Base-by-base conservation (phyloP, 805 yeast species). In the Kodamaea hsintzibuensis region DNA sequence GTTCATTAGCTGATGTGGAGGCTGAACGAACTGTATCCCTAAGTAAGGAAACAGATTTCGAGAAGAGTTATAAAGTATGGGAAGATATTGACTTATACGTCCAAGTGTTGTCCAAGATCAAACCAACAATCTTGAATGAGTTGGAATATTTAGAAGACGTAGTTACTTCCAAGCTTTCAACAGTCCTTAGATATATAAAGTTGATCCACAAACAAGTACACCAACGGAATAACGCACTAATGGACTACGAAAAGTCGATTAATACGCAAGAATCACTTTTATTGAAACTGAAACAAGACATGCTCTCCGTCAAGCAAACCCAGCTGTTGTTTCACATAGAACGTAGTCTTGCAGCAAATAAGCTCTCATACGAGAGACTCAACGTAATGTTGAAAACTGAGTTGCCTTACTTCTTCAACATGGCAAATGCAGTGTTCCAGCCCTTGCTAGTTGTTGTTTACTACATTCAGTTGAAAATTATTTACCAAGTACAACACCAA, bases 321-420 rank as follows among this genome's bases (percentile, higher is more conserved):
- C 72, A 63, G 40, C 48, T 62, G 17, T 51, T 66, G 19, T 57
- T 55, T 47, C 52, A 56, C 49, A 51, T 68, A 59, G 56, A 71
- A 57, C 53, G 68, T 54, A 62, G 76, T 61, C 38, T 69, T 19
- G 66, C 60, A 3, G 65, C 52, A 1, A 50, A 49, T 13, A 64
- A 63, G 39, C 52, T 40, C 1, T 57, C 57, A 48, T 81, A 76
- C 58, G 74, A 76, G 1, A 47, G 55, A 9, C 56, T 73, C 37
- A 80, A 82, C 60, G 56, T 60, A 3, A 49, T 58, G 2, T 66
- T 83, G 55, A 80, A 80, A 53, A 54, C 53, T 30, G 87, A 82
- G 42, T 60, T 84, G 1, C 85, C 86, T 0, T 48, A 55, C 2
- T 77, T 81, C 47, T 69, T 77, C 52, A 53, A 64, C 6, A 62